Base-by-base conservation (phyloP, 345 rosid species). In the Pugionium cornutum region DNA sequence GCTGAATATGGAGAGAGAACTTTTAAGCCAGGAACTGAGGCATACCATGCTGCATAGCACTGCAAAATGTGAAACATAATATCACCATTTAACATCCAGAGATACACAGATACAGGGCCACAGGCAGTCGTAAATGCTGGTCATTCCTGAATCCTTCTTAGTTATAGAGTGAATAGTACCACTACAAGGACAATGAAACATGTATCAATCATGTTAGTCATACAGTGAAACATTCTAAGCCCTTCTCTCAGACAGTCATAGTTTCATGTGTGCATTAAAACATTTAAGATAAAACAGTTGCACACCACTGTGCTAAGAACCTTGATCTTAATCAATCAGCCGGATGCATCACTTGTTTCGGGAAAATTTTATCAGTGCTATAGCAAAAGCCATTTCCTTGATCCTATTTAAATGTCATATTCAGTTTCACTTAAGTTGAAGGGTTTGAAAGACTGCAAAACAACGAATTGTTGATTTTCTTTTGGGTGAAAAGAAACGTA, bases 21-120 rank as follows among this genome's bases (percentile, higher is more conserved):
- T 77, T 92, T 90, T 71, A 94, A 78, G 40, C 99, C 99, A 43
- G 97, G 96, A 62, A 85, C 83, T 62, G 95, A 72, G 62, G 81
- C 92, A 66, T 75, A 94, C 99, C 99, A 94, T 32, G 96, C 61
- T 10, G 99, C 99, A 83, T 80, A 94, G 69, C 99, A 94, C 99
- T 94, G 59, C 67, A 84, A 47, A 68, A 49, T 33, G 72, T 53
- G 45, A 31, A 65, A 66, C 8, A 58, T 3, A 36, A 30, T 2
- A 52, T 34, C 29, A 2, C 25, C 44, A 43, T 7, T 66, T 29
- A 31, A 45, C 36, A 66, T 59, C 37, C 36, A 66, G 44, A 35
- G 40, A 39, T 40, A 29, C 54, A 65, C 47, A 65, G 32, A 28
- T 73, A 51, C 5, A 50, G 51, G 49, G 40, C 18, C 55, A 55